Conservation (phyloP, 1,139 yeast species). For the Taphrina pruni region DNA sequence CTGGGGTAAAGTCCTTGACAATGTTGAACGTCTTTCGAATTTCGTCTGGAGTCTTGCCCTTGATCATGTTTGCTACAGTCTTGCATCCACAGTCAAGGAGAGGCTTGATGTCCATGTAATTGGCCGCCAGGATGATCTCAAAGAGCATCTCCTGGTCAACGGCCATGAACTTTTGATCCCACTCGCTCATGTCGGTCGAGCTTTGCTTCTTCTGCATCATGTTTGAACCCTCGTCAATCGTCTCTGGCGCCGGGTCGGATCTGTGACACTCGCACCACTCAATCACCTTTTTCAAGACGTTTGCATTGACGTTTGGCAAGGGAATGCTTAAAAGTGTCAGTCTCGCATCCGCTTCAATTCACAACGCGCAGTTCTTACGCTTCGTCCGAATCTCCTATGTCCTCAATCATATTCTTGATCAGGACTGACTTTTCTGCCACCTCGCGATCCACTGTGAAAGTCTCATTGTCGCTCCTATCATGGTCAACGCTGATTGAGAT, state of each 20-base stretch:
- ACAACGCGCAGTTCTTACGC: neutral
- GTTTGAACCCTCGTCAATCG: constrained; percentile 12
- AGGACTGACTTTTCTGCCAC: constrained; percentile 90
- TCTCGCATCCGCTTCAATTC: too few relatives aligned
- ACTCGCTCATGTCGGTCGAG: constrained; percentile 68
- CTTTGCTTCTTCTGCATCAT: constrained; percentile 54
- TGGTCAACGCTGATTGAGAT: neutral
- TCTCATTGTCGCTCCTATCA: constrained; percentile 53
- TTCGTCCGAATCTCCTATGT: constrained; percentile 60
- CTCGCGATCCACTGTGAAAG: constrained; percentile 60
- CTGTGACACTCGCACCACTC: constrained; percentile 98
- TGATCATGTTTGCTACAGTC: constrained; percentile 97
- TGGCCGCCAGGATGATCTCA: constrained; percentile 90
- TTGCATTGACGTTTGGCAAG: constrained; percentile 52
- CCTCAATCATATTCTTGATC: constrained; percentile 88
- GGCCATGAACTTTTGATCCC: constrained; percentile 95
- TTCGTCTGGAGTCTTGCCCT: constrained; percentile 95
- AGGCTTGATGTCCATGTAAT: constrained; percentile 91
- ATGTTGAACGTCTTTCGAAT: constrained; percentile 92
- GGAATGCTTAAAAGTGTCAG: constrained; percentile 86
- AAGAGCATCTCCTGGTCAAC: constrained; percentile 99
- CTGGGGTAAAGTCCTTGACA: constrained; percentile 94
- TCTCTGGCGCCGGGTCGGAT: constrained; percentile 58
- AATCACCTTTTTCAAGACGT: constrained; percentile 85
- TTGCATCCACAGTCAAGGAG: constrained; percentile 94